phyloP scores from a whole-genome alignment of 768 basidiomycete genomes.

The Tulasnella sp. region DNA sequence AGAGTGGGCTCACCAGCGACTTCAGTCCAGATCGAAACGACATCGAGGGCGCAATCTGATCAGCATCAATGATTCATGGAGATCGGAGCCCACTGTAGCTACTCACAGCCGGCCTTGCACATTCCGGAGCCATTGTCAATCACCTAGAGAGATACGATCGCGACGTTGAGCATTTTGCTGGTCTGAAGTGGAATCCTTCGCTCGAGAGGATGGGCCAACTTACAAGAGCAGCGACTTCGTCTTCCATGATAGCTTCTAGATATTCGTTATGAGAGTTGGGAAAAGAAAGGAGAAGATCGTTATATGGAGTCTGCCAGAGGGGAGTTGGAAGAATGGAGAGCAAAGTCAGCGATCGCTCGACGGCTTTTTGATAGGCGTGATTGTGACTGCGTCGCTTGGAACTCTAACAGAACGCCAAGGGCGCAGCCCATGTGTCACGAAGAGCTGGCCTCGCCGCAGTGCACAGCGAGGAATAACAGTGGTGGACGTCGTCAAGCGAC shows the following conservation, averaged over 20 bases:
- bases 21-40: conserved; percentile 25
- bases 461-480: background rate
- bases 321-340: background rate
- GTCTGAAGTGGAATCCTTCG: background rate
- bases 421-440: background rate
- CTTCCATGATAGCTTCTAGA: conserved; percentile 38
- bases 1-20: conserved; percentile 45
- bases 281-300: background rate
- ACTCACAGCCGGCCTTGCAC: conserved; percentile 99
- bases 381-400: conserved; percentile 4
- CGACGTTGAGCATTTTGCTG: background rate
- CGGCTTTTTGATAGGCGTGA: conserved; percentile 6
- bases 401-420: background rate
- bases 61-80: conserved; percentile 8
- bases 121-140: conserved; percentile 96
- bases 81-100: conserved; percentile 17
- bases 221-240: conserved; percentile 51
- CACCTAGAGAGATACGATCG: conserved; percentile 30
- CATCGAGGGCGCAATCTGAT: conserved; percentile 19
- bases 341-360: background rate
- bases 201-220: conserved; percentile 18
- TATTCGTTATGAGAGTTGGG: conserved; percentile 5
- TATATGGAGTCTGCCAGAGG: conserved; percentile 1
- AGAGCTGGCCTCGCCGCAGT: background rate
- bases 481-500: no score